Evolutionary conservation across 371 early-diverging fungal genomes (phyloP).

Genomic region (Mucor lusitanicus): DNA sequence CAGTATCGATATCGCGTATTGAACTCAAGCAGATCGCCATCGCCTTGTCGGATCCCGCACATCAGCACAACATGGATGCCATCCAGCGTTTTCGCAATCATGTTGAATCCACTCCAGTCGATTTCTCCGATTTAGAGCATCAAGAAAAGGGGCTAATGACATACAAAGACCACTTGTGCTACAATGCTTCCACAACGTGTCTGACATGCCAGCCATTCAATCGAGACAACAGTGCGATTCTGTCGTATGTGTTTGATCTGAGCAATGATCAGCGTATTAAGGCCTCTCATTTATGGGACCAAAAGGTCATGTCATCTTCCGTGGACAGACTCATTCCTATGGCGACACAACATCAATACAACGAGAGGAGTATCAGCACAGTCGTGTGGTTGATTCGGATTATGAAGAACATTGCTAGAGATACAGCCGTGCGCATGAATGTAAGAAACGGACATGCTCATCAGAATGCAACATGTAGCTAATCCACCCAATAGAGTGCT

Average conservation of each 20-base stretch:
- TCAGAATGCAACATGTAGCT: not conserved
- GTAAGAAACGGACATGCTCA: not conserved
- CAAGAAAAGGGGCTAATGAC: not conserved
- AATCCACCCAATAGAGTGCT: not conserved
- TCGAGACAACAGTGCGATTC: not conserved
- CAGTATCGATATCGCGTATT: not conserved
- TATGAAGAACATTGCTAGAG: not conserved
- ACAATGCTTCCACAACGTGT: not conserved
- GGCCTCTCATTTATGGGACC: not conserved
- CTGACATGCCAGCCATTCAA: not conserved
- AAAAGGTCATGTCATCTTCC: not conserved
- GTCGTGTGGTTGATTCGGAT: not conserved
- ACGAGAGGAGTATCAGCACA: not conserved
- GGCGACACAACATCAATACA: not conserved
- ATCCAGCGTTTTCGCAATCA: not conserved
- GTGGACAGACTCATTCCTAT: not conserved
- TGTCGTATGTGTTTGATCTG: not conserved
- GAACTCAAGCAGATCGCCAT: not conserved
- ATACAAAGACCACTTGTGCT: not conserved
- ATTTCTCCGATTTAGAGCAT: not conserved
- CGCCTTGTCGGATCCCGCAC: not conserved
- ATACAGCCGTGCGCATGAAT: not conserved
- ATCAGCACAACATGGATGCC: not conserved
- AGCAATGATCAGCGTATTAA: not conserved
- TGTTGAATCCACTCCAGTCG: not conserved